phyloP scores from a whole-genome alignment of 2,329 filamentous ascomycete species.

The Botryotinia calthae region DNA sequence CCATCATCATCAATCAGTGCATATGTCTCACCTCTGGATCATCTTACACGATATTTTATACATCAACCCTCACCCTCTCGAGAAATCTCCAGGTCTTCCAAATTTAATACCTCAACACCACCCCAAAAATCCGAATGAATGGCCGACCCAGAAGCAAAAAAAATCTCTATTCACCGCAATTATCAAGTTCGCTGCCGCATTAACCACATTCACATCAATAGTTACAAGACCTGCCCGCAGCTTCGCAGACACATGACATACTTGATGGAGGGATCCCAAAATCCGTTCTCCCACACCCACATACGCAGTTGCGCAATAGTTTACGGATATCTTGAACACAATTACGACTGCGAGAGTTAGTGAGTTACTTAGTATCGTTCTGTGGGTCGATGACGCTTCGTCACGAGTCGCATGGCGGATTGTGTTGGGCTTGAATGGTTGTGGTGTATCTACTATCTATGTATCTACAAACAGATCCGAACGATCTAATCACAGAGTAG shows the following conservation, averaged over 20 bases:
- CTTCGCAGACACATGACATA: fast-evolving
- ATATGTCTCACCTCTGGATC: background rate
- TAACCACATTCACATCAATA: background rate
- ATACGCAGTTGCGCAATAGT: no score
- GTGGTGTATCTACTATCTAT: no score
- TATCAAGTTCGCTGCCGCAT: background rate
- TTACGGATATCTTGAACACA: background rate
- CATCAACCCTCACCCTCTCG: background rate
- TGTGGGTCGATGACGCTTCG: no score
- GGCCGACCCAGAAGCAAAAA: background rate
- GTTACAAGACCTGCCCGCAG: background rate
- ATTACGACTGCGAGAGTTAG: no score
- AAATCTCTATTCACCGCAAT: background rate
- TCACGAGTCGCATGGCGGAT: no score
- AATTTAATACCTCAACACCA: fast-evolving
- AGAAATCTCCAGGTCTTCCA: background rate
- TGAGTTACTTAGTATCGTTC: no score
- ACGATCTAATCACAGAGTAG: no score
- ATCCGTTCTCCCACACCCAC: background rate
- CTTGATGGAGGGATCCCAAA: fast-evolving
- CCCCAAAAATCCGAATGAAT: background rate
- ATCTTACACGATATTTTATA: background rate
- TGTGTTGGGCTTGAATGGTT: no score
- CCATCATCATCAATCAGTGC: background rate
- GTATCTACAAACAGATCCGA: no score